These are phyloP conservation scores for Tulasnella sp. DNA, from an alignment of 768 basidiomycete species.

Conservation along the genomic window DNA sequence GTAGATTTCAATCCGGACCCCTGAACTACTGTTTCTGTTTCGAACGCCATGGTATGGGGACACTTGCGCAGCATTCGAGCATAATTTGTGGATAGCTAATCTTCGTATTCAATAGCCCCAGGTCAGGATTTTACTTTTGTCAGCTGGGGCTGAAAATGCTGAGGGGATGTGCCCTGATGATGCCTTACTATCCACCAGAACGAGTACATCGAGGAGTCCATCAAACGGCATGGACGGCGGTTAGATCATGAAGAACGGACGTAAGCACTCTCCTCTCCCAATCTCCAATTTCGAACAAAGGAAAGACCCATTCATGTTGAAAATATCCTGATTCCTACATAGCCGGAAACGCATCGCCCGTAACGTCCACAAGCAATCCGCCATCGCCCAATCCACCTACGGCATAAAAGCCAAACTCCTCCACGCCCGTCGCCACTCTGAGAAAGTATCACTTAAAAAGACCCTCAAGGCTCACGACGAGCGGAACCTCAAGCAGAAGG, in stretches of 20 bases:
- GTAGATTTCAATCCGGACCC: too few species aligned
- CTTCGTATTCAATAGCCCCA: too few species aligned
- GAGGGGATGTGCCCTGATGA: too few species aligned
- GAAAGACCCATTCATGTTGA: not conserved
- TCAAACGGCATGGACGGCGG: conserved; percentile 91
- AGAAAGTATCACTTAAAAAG: conserved; percentile 98
- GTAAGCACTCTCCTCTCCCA: conserved; percentile 37
- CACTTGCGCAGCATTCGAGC: too few species aligned
- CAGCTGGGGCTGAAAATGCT: too few species aligned
- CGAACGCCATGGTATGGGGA: too few species aligned
- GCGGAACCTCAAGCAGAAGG: conserved; percentile 88
- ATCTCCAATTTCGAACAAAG: not conserved
- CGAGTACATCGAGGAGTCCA: conserved; percentile 98
- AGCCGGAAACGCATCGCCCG: conserved; percentile 81
- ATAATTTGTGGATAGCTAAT: too few species aligned
- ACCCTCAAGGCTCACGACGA: conserved; percentile 99
- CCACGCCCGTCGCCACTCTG: conserved; percentile 89
- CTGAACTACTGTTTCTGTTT: too few species aligned
- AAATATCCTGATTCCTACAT: not conserved
- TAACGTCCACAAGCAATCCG: conserved; percentile 64
- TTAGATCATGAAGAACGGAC: conserved; percentile 93
- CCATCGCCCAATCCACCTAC: conserved; percentile 83
- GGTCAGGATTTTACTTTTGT: too few species aligned
- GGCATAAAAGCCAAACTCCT: conserved; percentile 97
- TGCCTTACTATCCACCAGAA: too few species aligned